Conservation (phyloP, 179 eudicot species). For the Gypsophila paniculata region DNA sequence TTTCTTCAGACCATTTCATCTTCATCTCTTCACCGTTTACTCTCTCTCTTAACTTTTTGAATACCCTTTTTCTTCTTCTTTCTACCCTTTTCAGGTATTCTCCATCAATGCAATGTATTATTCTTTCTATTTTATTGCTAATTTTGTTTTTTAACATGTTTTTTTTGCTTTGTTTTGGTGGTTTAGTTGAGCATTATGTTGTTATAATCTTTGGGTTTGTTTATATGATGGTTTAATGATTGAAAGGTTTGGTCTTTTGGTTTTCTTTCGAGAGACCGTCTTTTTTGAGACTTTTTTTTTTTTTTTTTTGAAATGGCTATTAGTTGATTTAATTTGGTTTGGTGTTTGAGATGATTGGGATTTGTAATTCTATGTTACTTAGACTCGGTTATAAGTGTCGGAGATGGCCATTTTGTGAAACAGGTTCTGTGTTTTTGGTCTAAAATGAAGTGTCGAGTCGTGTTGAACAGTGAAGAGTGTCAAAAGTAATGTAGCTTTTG, state of each 20-base stretch:
- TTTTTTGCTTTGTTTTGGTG: not conserved
- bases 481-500: too few species aligned
- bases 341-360: conserved; percentile 17
- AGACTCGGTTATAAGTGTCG: too few species aligned
- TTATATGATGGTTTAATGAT: conserved; percentile 13
- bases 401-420: too few species aligned
- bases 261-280: not conserved
- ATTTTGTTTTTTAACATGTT: not conserved
- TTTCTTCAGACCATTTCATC: conserved; percentile 1
- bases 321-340: not conserved
- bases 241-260: conserved; percentile 5
- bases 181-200: not conserved
- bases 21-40: conserved; percentile 15
- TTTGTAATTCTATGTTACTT: conserved; percentile 16
- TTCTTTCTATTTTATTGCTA: not conserved
- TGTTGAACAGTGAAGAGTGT: too few species aligned
- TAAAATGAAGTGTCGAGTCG: too few species aligned
- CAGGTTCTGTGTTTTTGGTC: too few species aligned
- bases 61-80: conserved; percentile 10
- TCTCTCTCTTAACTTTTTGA: conserved; percentile 10
- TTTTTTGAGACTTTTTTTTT: too few species aligned
- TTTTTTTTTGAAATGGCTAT: not conserved
- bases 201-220: conserved; percentile 7
- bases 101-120: not conserved
- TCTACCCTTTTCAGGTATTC: conserved; percentile 21